phyloP scores from a whole-genome alignment of 2,329 filamentous ascomycete genomes.

The Akanthomyces dipterigenus region DNA sequence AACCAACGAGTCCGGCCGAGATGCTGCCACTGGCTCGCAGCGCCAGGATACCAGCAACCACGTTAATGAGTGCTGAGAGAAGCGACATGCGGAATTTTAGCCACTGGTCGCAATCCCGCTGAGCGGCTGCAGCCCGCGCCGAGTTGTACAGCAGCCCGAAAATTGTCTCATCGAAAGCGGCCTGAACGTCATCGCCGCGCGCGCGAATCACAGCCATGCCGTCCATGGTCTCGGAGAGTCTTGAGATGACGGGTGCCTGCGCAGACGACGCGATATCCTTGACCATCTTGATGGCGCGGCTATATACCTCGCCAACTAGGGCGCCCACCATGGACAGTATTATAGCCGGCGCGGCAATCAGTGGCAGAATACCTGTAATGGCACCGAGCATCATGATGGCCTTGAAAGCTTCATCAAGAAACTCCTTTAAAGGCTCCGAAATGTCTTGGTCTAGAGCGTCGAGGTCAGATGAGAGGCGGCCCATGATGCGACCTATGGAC shows the following conservation, averaged over 20 bases:
- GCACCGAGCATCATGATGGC: slow-evolving; percentile 29
- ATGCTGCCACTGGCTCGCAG: slow-evolving; percentile 31
- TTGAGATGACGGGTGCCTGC: slow-evolving; percentile 39
- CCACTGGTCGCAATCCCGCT: slow-evolving; percentile 42
- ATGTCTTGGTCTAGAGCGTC: slow-evolving; percentile 37
- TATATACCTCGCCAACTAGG: slow-evolving; percentile 31
- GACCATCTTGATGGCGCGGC: slow-evolving; percentile 27
- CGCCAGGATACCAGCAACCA: slow-evolving; percentile 36
- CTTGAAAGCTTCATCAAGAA: slow-evolving; percentile 26
- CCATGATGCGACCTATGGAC: slow-evolving; percentile 36
- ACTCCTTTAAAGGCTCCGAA: slow-evolving; percentile 29
- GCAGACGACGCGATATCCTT: slow-evolving; percentile 27
- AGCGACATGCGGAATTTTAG: slow-evolving; percentile 39
- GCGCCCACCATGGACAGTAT: slow-evolving; percentile 29
- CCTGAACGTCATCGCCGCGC: slow-evolving; percentile 32
- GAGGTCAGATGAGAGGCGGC: slow-evolving; percentile 42
- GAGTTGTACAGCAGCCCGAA: slow-evolving; percentile 33
- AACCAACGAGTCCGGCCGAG: slow-evolving; percentile 38
- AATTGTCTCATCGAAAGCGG: slow-evolving; percentile 33
- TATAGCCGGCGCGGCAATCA: slow-evolving; percentile 30
- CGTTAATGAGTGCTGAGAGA: slow-evolving; percentile 35
- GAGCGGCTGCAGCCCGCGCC: slow-evolving; percentile 32
- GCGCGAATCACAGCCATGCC: slow-evolving; percentile 38
- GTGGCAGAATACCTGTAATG: slow-evolving; percentile 33
- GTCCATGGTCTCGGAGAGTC: slow-evolving; percentile 36